Evolutionary conservation across 306 rosid species (phyloP).

Genomic region (Calophaca sinica): DNA sequence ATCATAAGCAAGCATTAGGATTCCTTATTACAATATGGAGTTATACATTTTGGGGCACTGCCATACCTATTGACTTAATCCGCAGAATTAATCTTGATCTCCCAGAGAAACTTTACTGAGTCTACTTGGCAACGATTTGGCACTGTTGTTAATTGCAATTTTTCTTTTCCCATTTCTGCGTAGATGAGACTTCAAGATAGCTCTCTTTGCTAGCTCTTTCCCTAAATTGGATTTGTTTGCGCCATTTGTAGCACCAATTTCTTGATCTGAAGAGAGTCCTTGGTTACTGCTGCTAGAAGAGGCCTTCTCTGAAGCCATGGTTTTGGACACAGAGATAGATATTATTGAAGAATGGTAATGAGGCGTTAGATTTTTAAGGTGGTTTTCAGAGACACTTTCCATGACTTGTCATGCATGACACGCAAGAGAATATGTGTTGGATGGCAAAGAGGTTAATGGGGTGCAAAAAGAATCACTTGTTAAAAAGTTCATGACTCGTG

Average conservation of each 20-base stretch:
- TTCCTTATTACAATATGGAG: slow-evolving; percentile 34
- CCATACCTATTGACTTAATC: slow-evolving; percentile 48
- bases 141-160: slow-evolving; percentile 42
- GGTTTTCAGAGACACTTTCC: slow-evolving; percentile 31
- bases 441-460: slow-evolving; percentile 52
- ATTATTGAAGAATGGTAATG: slow-evolving; percentile 41
- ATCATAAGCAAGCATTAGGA: slow-evolving; percentile 38
- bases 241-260: slow-evolving; percentile 45
- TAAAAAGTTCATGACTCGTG: slow-evolving; percentile 51
- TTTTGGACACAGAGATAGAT: background rate
- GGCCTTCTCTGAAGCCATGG: slow-evolving; percentile 66
- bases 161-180: slow-evolving; percentile 55
- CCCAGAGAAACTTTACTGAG: slow-evolving; percentile 75
- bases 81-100: slow-evolving; percentile 56
- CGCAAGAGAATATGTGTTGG: slow-evolving; percentile 56
- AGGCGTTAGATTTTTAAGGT: slow-evolving; percentile 45
- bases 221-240: slow-evolving; percentile 51
- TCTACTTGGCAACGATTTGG: slow-evolving; percentile 69
- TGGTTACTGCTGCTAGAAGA: slow-evolving; percentile 53
- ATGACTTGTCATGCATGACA: slow-evolving; percentile 34
- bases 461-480: slow-evolving; percentile 57
- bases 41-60: slow-evolving; percentile 29
- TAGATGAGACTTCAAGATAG: slow-evolving; percentile 62
- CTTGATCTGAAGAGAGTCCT: slow-evolving; percentile 49
- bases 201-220: slow-evolving; percentile 73